Base-by-base conservation (phyloP, 129 eudicot species). In the Flaveria sonorensis region DNA sequence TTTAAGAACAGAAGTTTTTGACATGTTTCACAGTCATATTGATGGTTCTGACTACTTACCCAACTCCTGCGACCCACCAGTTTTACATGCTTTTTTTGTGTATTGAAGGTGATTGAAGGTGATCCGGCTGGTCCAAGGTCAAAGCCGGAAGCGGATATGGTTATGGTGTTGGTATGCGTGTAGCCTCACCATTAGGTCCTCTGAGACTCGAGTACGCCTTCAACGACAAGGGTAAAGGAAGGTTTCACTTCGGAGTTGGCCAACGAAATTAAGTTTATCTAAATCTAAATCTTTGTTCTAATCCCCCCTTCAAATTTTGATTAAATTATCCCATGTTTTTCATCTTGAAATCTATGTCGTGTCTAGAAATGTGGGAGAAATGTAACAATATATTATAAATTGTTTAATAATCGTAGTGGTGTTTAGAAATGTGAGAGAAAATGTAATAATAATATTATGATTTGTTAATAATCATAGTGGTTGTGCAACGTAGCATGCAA, bases 71-170 rank as follows among this genome's bases (percentile, higher is more conserved):
- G 6, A 59, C 20, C 19, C 68, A 26, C 68, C 20, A 28, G 68
- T 2, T 26, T 12, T 28, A 6, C 60, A 18, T 45, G 53, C 6
- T 48, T 3, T 46, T 14, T 10, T 30, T 63, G 20, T 40, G 45
- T 65, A 20, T 63, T 75, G 39, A 70, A 93, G n/a, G n/a, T n/a
- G n/a, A n/a, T n/a, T n/a, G n/a, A n/a, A n/a, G 98, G 98, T n/a
- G 98, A 93, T 81, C 98, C 98, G 40, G 98, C 98, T 23, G 98
- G 97, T 57, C 89, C 98, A 69, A 86, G 98, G 81, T 80, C 85
- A 77, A 90, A 93, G 82, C 86, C 5, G 98, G 98, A 71, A 90
- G 95, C 74, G 98, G 98, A 76, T 90, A 93, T 19, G 98, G 98
- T 26, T 80, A 85, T 71, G 98, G 97, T 32, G 79, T 87, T 18